Percentiles rank a stretch among this genome's conserved stretches.
Evolutionary conservation across 164 flowering plant species (phyloP).

Genomic region (Chimonanthus salicifolius): DNA sequence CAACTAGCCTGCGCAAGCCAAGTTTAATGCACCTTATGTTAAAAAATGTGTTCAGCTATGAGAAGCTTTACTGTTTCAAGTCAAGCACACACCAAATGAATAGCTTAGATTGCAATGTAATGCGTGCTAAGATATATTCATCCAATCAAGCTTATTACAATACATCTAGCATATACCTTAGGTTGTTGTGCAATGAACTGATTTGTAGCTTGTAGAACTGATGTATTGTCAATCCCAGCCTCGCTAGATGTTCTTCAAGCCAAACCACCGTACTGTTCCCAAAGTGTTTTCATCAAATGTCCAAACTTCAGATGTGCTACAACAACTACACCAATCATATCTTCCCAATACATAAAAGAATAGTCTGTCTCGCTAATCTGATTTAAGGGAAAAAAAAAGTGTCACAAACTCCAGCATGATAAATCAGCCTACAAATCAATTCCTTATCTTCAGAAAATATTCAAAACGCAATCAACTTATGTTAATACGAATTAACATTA

Average conservation of each 20-base stretch:
- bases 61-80: too few relatives aligned
- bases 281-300: slow-evolving; percentile 88
- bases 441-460: neutral
- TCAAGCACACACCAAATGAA: too few relatives aligned
- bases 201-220: slow-evolving; percentile 76
- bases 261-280: slow-evolving; percentile 93
- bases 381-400: neutral
- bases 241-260: slow-evolving; percentile 84
- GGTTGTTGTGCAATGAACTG: slow-evolving; percentile 77
- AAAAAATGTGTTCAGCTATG: too few relatives aligned
- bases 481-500: too few relatives aligned
- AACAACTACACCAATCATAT: slow-evolving; percentile 70
- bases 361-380: slow-evolving; percentile 54
- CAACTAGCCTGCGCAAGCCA: too few relatives aligned
- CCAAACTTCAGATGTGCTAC: slow-evolving; percentile 54
- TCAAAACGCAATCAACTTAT: neutral
- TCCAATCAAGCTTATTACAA: neutral
- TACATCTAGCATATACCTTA: slow-evolving; percentile 37
- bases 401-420: neutral
- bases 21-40: too few relatives aligned
- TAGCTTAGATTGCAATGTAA: too few relatives aligned
- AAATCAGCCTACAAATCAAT: neutral
- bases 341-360: slow-evolving; percentile 99
- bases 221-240: slow-evolving; percentile 80
- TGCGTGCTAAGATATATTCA: neutral